These are phyloP conservation scores for Quercus berberidifolia DNA, from an alignment of 306 rosid genomes.

Conservation along the genomic window DNA sequence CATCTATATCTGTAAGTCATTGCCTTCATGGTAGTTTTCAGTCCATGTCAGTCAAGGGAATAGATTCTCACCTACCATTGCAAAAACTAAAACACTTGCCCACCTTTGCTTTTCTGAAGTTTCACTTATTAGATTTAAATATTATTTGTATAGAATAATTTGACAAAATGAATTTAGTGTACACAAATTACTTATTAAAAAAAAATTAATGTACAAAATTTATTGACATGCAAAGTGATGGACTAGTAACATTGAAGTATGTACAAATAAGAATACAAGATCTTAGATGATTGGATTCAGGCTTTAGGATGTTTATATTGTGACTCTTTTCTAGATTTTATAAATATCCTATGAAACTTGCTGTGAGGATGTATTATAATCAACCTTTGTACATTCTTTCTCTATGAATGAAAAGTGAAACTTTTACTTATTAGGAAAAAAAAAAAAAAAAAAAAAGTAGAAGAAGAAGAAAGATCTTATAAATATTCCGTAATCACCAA, in stretches of 20 bases:
- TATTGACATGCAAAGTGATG: neutral
- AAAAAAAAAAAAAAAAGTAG: too few species aligned
- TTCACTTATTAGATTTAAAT: neutral
- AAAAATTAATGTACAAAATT: too few species aligned
- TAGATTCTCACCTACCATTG: neutral
- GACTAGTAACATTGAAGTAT: neutral
- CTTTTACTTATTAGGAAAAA: too few species aligned
- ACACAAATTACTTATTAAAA: too few species aligned
- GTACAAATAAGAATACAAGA: neutral
- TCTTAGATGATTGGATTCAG: too few species aligned
- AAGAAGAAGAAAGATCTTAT: neutral
- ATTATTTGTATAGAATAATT: neutral
- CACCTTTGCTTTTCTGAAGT: neutral
- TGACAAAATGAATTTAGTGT: neutral
- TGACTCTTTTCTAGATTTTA: too few species aligned
- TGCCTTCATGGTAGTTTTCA: neutral
- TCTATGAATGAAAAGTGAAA: too few species aligned
- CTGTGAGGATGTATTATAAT: too few species aligned
- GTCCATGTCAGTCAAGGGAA: slow-evolving; percentile 9
- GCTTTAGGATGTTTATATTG: too few species aligned
- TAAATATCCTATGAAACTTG: too few species aligned
- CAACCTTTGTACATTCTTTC: too few species aligned
- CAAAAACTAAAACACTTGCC: neutral
- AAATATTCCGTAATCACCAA: neutral
- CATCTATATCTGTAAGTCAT: slow-evolving; percentile 84